These are phyloP conservation scores for Trametes maxima DNA, from an alignment of 768 basidiomycete genomes.

Conservation along the genomic window DNA sequence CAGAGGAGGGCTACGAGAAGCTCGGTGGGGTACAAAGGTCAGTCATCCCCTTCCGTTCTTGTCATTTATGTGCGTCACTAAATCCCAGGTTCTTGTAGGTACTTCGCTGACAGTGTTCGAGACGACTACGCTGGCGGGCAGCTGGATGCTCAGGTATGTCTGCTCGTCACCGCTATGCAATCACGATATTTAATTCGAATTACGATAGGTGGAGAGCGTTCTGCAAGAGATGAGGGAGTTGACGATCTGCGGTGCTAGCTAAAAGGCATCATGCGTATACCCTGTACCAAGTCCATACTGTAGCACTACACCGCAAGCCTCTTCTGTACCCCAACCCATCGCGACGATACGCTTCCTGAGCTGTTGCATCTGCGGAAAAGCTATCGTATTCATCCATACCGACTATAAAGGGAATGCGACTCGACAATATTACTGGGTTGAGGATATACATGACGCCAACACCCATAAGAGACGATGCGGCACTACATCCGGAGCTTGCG, in stretches of 20 bases:
- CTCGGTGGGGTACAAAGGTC: constrained; percentile 91
- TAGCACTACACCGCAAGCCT: constrained; percentile 14
- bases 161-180: not conserved
- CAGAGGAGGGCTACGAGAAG: constrained; percentile 98
- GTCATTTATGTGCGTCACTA: not conserved
- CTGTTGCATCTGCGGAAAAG: too few relatives aligned
- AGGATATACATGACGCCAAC: too few relatives aligned
- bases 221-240: constrained; percentile 96
- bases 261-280: constrained; percentile 3
- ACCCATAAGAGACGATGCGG: too few relatives aligned
- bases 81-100: constrained; percentile 45
- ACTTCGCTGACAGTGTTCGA: constrained; percentile 86
- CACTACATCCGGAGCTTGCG: not conserved
- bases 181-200: constrained; percentile 1
- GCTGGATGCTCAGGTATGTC: constrained; percentile 83
- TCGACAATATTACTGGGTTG: too few relatives aligned
- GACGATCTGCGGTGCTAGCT: constrained; percentile 80
- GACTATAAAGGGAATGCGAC: too few relatives aligned
- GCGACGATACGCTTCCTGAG: not conserved
- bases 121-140: constrained; percentile 98
- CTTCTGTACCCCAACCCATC: not conserved
- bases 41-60: constrained; percentile 4
- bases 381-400: too few relatives aligned
- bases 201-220: constrained; percentile 83
- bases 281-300: not conserved